These are phyloP conservation scores for Magnolia kwangsiensis DNA, from an alignment of 164 flowering plant species.

Conservation along the genomic window DNA sequence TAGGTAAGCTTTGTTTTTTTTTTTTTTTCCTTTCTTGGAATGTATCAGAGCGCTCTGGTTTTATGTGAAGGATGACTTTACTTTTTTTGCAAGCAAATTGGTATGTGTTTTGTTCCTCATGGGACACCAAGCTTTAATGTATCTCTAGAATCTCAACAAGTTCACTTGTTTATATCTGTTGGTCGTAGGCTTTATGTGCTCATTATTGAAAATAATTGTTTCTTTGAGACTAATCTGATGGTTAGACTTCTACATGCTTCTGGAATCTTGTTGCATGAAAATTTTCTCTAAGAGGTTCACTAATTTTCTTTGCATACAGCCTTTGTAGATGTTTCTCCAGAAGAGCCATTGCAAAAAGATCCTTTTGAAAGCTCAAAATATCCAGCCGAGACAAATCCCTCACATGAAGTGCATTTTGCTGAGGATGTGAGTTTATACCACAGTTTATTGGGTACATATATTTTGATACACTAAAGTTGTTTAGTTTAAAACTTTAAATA, in stretches of 20 bases:
- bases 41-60: not conserved
- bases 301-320: constrained; percentile 42
- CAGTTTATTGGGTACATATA: constrained; percentile 1
- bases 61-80: not conserved
- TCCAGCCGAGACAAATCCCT: constrained; percentile 29
- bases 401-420: constrained; percentile 34
- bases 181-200: not conserved
- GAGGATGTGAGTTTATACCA: constrained; percentile 36
- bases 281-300: not conserved
- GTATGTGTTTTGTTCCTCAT: not conserved
- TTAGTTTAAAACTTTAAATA: not conserved
- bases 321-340: constrained; percentile 88
- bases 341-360: constrained; percentile 49
- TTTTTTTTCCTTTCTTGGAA: not conserved
- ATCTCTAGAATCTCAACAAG: not conserved
- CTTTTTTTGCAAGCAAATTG: not conserved
- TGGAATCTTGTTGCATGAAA: not conserved
- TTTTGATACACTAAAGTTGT: constrained; percentile 2
- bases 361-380: constrained; percentile 48
- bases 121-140: not conserved
- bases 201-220: not conserved
- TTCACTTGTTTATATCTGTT: not conserved
- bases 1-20: not conserved
- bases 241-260: not conserved
- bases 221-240: not conserved